Evolutionary conservation across 2,329 filamentous ascomycete genomes (phyloP).

Genomic region (Penicillium palitans): DNA sequence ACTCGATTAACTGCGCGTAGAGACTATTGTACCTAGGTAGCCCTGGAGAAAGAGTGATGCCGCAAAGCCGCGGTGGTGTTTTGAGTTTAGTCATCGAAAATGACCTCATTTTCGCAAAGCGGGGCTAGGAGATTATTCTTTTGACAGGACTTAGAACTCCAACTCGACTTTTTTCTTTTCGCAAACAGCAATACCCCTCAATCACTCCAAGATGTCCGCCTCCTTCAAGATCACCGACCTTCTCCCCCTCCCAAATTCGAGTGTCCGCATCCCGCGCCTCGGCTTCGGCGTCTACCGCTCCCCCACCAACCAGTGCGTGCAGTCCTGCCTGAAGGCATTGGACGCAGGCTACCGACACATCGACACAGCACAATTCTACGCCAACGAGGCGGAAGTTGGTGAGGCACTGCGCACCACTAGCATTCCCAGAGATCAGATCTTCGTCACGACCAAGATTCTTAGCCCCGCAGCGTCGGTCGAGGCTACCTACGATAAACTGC

Average conservation of each 20-base stretch:
- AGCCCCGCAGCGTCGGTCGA: slow-evolving; percentile 55
- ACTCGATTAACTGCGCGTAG: neutral
- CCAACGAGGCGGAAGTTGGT: slow-evolving; percentile 67
- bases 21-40: neutral
- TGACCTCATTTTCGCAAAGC: slow-evolving; percentile 15
- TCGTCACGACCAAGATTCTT: slow-evolving; percentile 71
- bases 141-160: neutral
- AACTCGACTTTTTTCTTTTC: neutral
- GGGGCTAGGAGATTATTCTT: slow-evolving; percentile 7
- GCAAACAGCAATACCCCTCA: slow-evolving; percentile 1
- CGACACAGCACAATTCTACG: slow-evolving; percentile 66
- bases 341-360: slow-evolving; percentile 56
- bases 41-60: neutral
- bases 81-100: slow-evolving; percentile 8
- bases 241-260: slow-evolving; percentile 53
- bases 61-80: neutral
- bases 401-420: slow-evolving; percentile 60
- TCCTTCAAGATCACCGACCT: slow-evolving; percentile 50
- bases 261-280: slow-evolving; percentile 61
- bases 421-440: slow-evolving; percentile 57
- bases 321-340: slow-evolving; percentile 60
- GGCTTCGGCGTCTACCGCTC: slow-evolving; percentile 73
- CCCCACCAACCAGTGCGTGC: slow-evolving; percentile 53
- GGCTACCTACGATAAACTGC: slow-evolving; percentile 58
- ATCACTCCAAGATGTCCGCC: slow-evolving; percentile 30